A percentile compares a stretch with the other conserved stretches of the same genome.
Evolutionary conservation across 768 basidiomycete genomes (phyloP).

Genomic region (Pulveroboletus sp.): DNA sequence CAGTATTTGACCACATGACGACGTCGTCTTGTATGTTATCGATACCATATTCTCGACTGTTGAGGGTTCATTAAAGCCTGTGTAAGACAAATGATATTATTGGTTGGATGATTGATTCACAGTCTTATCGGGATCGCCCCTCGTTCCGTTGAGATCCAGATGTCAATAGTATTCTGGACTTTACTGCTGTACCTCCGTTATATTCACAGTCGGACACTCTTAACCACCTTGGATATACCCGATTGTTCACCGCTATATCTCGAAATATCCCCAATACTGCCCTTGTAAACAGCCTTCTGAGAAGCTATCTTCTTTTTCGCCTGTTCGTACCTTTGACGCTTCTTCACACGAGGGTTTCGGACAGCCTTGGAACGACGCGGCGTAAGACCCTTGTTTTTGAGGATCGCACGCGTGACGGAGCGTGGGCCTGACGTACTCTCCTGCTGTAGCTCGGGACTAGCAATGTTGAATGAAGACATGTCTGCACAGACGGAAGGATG

Average conservation of each 20-base stretch:
- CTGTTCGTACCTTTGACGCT: slow-evolving; percentile 87
- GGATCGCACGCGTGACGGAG: slow-evolving; percentile 82
- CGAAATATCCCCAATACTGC: slow-evolving; percentile 68
- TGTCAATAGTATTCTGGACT: slow-evolving; percentile 8
- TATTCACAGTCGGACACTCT: slow-evolving; percentile 65
- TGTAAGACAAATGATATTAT: slow-evolving; percentile 27
- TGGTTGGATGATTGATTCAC: slow-evolving; percentile 16
- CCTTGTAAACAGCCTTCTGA: slow-evolving; percentile 90
- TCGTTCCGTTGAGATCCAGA: slow-evolving; percentile 13
- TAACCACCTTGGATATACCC: slow-evolving; percentile 88
- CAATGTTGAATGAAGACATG: slow-evolving; percentile 1
- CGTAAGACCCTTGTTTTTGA: slow-evolving; percentile 92
- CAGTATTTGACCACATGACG: slow-evolving; percentile 27
- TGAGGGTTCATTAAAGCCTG: slow-evolving; percentile 4
- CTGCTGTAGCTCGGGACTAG: slow-evolving; percentile 31
- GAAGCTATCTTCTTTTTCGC: slow-evolving; percentile 89
- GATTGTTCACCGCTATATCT: slow-evolving; percentile 88
- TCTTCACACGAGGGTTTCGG: slow-evolving; percentile 97
- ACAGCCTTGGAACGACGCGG: slow-evolving; percentile 84
- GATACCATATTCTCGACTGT: slow-evolving; percentile 20
- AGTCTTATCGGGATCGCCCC: slow-evolving; percentile 1
- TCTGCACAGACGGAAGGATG: slow-evolving; percentile 4
- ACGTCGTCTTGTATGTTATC: slow-evolving; percentile 18
- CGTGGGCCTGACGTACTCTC: slow-evolving; percentile 69
- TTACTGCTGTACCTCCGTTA: slow-evolving; percentile 9